Conservation (phyloP, 2,329 filamentous ascomycete species). For the Botryotinia narcissicola region DNA sequence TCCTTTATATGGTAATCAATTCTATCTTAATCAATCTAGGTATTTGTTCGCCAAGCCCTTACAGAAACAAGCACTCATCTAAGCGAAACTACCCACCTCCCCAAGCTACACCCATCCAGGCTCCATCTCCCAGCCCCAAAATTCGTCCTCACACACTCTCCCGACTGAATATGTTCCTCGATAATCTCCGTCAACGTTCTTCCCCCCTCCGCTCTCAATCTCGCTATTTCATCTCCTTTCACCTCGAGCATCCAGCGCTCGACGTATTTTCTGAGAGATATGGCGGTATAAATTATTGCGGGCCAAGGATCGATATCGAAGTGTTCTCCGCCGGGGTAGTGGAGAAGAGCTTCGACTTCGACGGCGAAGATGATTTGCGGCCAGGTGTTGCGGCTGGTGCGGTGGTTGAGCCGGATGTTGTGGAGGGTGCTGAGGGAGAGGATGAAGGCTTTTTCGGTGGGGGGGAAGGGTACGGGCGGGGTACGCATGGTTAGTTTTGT, state of each 20-base stretch:
- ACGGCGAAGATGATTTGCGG: neutral
- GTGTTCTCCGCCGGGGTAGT: neutral
- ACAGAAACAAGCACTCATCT: neutral
- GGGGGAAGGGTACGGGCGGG: neutral
- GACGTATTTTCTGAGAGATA: too few species aligned
- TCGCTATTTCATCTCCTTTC: neutral
- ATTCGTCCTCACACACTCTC: neutral
- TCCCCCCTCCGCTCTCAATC: neutral
- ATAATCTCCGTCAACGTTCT: neutral
- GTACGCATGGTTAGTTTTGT: neutral
- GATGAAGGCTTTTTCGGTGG: neutral
- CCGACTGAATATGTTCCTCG: neutral
- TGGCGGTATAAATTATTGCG: neutral
- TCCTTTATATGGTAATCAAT: neutral
- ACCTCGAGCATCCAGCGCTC: neutral
- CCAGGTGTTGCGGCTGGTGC: neutral
- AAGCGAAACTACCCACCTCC: neutral
- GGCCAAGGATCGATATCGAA: neutral
- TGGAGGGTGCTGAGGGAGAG: neutral
- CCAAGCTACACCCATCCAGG: neutral
- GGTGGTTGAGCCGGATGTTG: neutral
- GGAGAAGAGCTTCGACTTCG: neutral
- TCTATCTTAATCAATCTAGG: neutral
- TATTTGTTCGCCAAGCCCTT: neutral
- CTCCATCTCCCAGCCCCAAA: neutral